Base-by-base conservation (phyloP, 2,329 filamentous ascomycete species). In the Exophiala sideris region DNA sequence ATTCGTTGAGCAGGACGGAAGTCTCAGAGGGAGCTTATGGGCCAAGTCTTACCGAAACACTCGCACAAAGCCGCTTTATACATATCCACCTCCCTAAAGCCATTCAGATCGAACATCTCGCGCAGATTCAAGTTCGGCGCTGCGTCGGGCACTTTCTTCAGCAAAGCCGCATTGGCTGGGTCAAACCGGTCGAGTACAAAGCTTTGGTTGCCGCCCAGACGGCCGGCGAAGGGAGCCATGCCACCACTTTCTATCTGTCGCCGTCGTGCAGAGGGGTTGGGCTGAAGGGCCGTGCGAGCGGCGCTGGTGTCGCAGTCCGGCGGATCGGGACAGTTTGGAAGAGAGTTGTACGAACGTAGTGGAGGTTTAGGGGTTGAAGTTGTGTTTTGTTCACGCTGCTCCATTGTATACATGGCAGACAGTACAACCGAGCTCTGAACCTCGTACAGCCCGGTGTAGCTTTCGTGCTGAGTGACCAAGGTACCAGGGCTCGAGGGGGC, bases 31-130 rank as follows among this genome's bases (percentile, higher is more conserved):
- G 24, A 29, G 24, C 5, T 29, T 29, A 2, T 4, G 24, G 24
- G 24, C 2, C 24, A 29, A 12, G n/a, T 40, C 50, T 52, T 24
- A 68, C 69, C 71, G 8, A 74, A 53, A 18, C 70, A 73, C 60
- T 76, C 73, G 2, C 74, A 64, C 2, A 73, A 35, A 1, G 71
- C 73, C 2, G 71, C 70, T 51, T 73, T 75, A 70, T 72, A 76
- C 2, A 75, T 48, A 46, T 67, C 63, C 1, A 58, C 16, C 34
- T 68, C 67, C 1, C 56, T 36, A 18, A 76, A 73, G 0, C 70
- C 69, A 0, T 63, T 54, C 1, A 71, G 52, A 45, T 70, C 65
- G 38, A 76, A 64, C 20, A 69, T 54, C 46, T 74, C 70, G 1
- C 48, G 20, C 9, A 72, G 41, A 1, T 66, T 65, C 68, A 76